Base-by-base conservation (phyloP, 2,329 filamentous ascomycete species). In the Claviceps sorghi region DNA sequence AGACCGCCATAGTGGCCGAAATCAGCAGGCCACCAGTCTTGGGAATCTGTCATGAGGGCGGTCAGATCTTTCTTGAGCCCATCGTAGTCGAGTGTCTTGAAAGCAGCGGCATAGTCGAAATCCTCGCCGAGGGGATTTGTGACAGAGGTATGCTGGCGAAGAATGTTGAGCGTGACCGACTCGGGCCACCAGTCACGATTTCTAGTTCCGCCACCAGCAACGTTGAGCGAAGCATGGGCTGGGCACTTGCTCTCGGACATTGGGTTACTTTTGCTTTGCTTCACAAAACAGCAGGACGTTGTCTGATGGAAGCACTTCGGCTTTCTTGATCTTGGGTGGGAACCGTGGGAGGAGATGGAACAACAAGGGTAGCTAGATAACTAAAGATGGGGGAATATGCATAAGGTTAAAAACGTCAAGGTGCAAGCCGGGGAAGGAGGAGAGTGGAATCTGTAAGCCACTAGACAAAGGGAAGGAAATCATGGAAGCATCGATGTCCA, bases 11-110 rank as follows among this genome's bases (percentile, higher is more conserved):
- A 90, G 74, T 88, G 83, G 52, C 85, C 85, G 62, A 85, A 87
- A 64, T 90, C 86, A 34, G 86, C 86, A 1, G 86, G 86, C 86
- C 86, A 90, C 79, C 79, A 88, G 42, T 86, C 81, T 69, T 89
- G 81, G 2, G 84, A 88, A 64, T 87, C 80, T 50, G 85, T 89
- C 82, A 88, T 84, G 61, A 89, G 64, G 19, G 70, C 73, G n/a
- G 71, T 60, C 7, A 90, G 68, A 63, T 90, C 86, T 69, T 85
- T 82, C 79, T 89, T 89, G 73, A 88, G 86, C 48, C 82, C 72
- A 4, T 53, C 52, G 58, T 62, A 64, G 48, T 66, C 64, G 53
- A 89, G 72, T 60, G 69, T 79, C 71, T 84, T 83, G 73, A 89
- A 88, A 32, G 83, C 84, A 30, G 76, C 71, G 19, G 76, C 75